phyloP scores from a whole-genome alignment of 768 basidiomycete species.

The Lactifluus hygrophoroides region DNA sequence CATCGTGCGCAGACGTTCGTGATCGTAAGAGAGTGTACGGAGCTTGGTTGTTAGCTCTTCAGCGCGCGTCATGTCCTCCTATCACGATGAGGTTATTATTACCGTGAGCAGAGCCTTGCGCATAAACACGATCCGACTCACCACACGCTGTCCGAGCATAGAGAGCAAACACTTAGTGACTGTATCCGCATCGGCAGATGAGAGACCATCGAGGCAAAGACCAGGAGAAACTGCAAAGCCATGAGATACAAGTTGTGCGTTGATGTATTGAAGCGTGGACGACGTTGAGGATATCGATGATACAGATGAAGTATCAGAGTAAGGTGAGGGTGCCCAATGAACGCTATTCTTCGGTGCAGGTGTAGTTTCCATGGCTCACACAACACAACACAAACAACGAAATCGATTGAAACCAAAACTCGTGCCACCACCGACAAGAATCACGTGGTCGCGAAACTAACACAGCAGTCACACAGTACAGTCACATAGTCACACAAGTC shows the following conservation, averaged over 20 bases:
- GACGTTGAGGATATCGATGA: slow-evolving; percentile 45
- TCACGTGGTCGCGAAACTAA: slow-evolving; percentile 10
- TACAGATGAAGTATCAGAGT: slow-evolving; percentile 29
- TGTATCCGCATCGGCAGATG: slow-evolving; percentile 44
- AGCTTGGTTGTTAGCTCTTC: slow-evolving; percentile 70
- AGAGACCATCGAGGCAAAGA: slow-evolving; percentile 56
- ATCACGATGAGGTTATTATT: neutral
- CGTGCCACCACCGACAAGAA: neutral
- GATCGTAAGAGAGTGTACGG: slow-evolving; percentile 71
- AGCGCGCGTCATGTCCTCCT: slow-evolving; percentile 72
- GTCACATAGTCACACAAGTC: neutral
- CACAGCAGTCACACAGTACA: no score
- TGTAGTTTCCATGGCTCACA: neutral
- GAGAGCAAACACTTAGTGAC: slow-evolving; percentile 68
- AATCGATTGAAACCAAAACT: no score
- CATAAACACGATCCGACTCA: slow-evolving; percentile 32
- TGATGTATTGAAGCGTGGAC: slow-evolving; percentile 70
- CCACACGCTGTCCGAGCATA: slow-evolving; percentile 69
- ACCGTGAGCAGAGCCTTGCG: no score
- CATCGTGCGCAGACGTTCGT: slow-evolving; percentile 65
- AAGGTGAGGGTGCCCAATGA: slow-evolving; percentile 40
- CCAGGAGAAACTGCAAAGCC: slow-evolving; percentile 62
- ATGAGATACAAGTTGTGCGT: slow-evolving; percentile 74
- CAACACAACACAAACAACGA: no score
- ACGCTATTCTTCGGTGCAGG: slow-evolving; percentile 36